Base-by-base conservation (phyloP, 352 stramenopile genomes). In the Pythium apleroticum region DNA sequence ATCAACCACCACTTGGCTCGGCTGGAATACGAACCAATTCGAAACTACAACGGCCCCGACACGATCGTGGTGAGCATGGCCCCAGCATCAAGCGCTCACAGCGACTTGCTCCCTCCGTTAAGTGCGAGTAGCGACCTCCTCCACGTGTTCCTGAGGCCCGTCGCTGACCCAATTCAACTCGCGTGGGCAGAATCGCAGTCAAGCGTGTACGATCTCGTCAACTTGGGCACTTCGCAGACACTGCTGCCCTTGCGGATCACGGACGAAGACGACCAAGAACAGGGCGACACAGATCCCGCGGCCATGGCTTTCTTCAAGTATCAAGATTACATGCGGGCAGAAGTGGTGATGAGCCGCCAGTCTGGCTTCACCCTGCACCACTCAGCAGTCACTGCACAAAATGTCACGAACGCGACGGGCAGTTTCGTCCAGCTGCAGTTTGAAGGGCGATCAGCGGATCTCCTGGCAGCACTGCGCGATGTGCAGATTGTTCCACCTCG, bases 11-110 rank as follows among this genome's bases (percentile, higher is more conserved):
- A 69, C 22, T 46, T 86, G 22, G 41, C 43, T 17, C 41, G 30
- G n/a, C 55, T 78, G 52, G 6, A 43, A 17, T 86, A 80, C 41
- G 28, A 52, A 37, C 77, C 77, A 7, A 41, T 58, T 19, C 49
- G 52, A 15, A 70, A 75, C 20, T 83, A 81, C 57, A 66, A 78
- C 20, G 75, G 75, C 9, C 66, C 68, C n/a, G 77, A 81, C 25
- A 52, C 77, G 37, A 60, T 86, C 15, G 41, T 78, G 24, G 45
- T 81, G n/a, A 75, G 62, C 11, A 48, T 80, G 11, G 60, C 52
- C 3, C 58, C 55, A n/a, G 28, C 20, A 11, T 11, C 24, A n/a
- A 37, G 20, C 37, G 28, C 14, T 48, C 27, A 60, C 35, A 30
- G 27, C 41, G 8, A n/a, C 11, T 57, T 1, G 6, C 8, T 11